Base-by-base conservation (phyloP, 2,329 filamentous ascomycete genomes). In the Colletotrichum sojae region DNA sequence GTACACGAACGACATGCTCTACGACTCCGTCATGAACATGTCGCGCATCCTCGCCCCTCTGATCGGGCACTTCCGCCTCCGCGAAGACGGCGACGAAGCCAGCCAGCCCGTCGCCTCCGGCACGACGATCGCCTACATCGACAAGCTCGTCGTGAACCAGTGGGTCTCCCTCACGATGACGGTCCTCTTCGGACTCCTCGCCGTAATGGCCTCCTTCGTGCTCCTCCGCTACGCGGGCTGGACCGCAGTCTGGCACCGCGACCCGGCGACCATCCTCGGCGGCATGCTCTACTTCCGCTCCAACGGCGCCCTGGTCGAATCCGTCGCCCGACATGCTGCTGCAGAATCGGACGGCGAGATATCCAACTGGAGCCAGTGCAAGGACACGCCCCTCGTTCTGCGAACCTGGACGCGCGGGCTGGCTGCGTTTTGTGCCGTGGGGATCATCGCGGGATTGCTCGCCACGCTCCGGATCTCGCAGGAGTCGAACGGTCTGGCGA, bases 381-480 rank as follows among this genome's bases (percentile, higher is more conserved):
- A 13, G 5, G 40, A 6, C 40, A n/a, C 40, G 40, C 40, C 40
- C 1, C 13, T 43, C 13, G 40, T 43, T 5, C 40, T 43, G 13
- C 13, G 13, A 3, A 43, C 40, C 13, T 43, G 13, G 40, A 36
- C 10, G 40, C 40, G 16, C 15, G 40, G 10, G 10, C 10, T 43
- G 5, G 5, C 13, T 43, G 13, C 40, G 40, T 43, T 43, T 15
- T 43, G 40, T 4, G 16, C 40, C 5, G 13, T 43, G 2, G 40
- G 40, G 0, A 43, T 43, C 15, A 43, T 67, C 1, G 10, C 49
- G 2, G 31, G 20, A 1, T 22, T 67, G 6, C 8, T 67, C 3
- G 25, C 43, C 1, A 63, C 63, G 1, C 51, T 67, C 6, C 49
- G 22, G 4, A 13, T 25, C 10, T 67, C 63, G 9, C 39, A 55